Percentiles rank a stretch among this genome's conserved stretches.
Conservation (phyloP, 148 eudicot genomes). For the Chenopodium album region DNA sequence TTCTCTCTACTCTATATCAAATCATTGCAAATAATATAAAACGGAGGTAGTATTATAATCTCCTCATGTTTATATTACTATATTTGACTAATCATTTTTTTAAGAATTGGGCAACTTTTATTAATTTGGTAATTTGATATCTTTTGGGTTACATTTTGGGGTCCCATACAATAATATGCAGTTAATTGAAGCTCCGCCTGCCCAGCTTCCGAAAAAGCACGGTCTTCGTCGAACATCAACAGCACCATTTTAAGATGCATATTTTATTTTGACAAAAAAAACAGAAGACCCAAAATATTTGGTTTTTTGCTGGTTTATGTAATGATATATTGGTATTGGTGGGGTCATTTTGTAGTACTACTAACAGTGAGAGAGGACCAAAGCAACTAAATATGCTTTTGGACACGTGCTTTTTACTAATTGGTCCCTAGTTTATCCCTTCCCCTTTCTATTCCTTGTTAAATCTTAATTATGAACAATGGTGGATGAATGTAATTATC, state of each 20-base stretch:
- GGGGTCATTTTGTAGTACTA: not conserved
- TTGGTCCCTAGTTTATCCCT: not conserved
- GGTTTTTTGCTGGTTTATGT: not conserved
- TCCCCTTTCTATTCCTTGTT: too few relatives aligned
- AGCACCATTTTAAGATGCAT: conserved; percentile 39
- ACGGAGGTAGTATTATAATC: too few relatives aligned
- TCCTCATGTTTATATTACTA: too few relatives aligned
- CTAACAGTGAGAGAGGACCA: not conserved
- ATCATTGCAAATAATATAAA: too few relatives aligned
- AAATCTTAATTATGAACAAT: too few relatives aligned
- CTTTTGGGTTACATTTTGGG: not conserved
- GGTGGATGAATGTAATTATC: not conserved
- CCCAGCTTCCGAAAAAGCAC: conserved; percentile 33
- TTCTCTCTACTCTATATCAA: too few relatives aligned
- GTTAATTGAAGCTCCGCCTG: conserved; percentile 23
- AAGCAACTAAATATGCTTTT: not conserved
- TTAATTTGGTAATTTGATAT: not conserved
- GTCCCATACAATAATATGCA: not conserved
- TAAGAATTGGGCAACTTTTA: too few relatives aligned
- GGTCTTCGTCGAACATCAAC: conserved; percentile 38
- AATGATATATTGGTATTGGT: not conserved
- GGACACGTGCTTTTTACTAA: not conserved
- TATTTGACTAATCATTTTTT: too few relatives aligned
- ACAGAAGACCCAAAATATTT: not conserved
- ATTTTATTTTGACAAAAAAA: not conserved